These are phyloP conservation scores for Dalbergia cultrata DNA, from an alignment of 306 rosid species.

Conservation along the genomic window DNA sequence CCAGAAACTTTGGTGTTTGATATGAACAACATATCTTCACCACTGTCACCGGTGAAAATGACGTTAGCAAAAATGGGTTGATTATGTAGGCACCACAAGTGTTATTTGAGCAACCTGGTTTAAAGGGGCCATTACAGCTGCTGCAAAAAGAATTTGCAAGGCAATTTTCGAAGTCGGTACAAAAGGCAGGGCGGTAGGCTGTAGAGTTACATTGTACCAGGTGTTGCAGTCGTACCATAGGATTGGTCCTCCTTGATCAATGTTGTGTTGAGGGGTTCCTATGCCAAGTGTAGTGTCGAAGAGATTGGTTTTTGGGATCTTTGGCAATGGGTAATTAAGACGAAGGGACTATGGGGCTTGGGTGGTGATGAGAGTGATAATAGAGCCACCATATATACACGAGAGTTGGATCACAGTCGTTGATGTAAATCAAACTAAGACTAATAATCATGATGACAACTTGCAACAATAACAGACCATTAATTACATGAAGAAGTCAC, in stretches of 20 bases:
- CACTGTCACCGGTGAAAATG: not conserved
- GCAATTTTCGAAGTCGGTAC: slow-evolving; percentile 35
- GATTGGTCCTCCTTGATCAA: slow-evolving; percentile 50
- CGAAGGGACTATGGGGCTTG: not conserved
- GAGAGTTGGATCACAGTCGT: too few species aligned
- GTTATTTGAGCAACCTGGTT: slow-evolving; percentile 44
- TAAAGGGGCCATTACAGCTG: slow-evolving; percentile 1
- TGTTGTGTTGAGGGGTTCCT: slow-evolving; percentile 44
- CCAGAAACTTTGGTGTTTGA: not conserved
- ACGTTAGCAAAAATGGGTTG: not conserved
- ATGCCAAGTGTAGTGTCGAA: slow-evolving; percentile 31
- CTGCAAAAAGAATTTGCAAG: not conserved
- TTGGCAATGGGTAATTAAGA: slow-evolving; percentile 44
- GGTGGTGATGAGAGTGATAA: too few species aligned
- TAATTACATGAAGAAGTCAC: too few species aligned
- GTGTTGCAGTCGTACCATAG: slow-evolving; percentile 43
- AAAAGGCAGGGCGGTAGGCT: slow-evolving; percentile 22
- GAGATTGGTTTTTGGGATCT: slow-evolving; percentile 47
- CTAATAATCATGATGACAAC: too few species aligned
- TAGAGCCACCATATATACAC: too few species aligned
- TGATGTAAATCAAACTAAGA: too few species aligned
- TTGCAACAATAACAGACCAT: too few species aligned
- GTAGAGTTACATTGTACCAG: slow-evolving; percentile 41
- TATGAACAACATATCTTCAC: slow-evolving; percentile 35
- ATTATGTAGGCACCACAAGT: slow-evolving; percentile 30